Evolutionary conservation across 2,329 filamentous ascomycete genomes (phyloP).

Genomic region (Diplodia mutila): DNA sequence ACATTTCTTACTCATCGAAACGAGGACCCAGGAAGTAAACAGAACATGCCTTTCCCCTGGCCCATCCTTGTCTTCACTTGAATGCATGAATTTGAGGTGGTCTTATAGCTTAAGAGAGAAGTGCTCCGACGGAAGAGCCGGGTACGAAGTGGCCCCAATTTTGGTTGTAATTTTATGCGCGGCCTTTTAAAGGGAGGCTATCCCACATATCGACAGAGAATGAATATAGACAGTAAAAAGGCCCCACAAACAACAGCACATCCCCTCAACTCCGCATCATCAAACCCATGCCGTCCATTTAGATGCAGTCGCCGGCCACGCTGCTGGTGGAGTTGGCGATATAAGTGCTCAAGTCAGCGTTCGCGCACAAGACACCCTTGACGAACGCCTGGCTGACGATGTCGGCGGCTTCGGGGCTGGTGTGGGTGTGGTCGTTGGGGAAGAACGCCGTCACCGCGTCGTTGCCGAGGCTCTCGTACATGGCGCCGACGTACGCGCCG

Average conservation of each 20-base stretch:
- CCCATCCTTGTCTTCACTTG: neutral
- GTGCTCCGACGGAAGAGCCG: neutral
- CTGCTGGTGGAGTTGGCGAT: constrained; percentile 42
- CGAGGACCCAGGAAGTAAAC: too few species aligned
- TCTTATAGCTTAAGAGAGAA: neutral
- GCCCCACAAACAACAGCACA: too few species aligned
- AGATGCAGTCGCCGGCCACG: constrained; percentile 37
- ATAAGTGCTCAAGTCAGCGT: constrained; percentile 31
- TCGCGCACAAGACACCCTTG: constrained; percentile 58
- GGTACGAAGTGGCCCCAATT: neutral
- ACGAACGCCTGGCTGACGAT: constrained; percentile 62
- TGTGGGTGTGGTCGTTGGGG: constrained; percentile 67
- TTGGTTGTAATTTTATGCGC: neutral
- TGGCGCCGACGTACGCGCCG: constrained; percentile 57
- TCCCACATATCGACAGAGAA: neutral
- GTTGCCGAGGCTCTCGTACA: constrained; percentile 30
- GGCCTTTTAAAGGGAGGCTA: neutral
- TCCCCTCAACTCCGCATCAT: neutral
- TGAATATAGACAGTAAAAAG: neutral
- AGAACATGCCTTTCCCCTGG: neutral
- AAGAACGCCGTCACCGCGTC: constrained; percentile 46
- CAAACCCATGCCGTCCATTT: neutral
- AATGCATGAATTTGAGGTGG: neutral
- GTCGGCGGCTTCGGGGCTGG: constrained; percentile 58
- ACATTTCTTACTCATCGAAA: too few species aligned